Base-by-base conservation (phyloP, 192 early-diverging fungal genomes). In the Borealophlyctis nickersoniae region DNA sequence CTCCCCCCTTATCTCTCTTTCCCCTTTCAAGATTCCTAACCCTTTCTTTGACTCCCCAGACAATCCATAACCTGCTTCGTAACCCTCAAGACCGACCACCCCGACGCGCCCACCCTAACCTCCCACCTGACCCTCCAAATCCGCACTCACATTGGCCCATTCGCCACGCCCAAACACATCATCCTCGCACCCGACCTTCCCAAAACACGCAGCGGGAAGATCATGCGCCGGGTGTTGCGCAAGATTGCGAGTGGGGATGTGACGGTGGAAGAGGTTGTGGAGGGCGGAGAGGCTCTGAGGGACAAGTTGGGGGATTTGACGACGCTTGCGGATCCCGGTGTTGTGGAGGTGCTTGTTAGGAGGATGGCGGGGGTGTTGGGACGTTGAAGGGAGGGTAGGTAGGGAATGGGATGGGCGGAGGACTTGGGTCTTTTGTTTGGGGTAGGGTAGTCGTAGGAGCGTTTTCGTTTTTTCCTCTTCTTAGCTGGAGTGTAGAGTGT, bases 171-270 rank as follows among this genome's bases (percentile, higher is more conserved):
- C 27, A 93, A 92, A 75, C 76, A 80, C 36, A 86, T 98, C 31
- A 85, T 95, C 58, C 66, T 96, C 60, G 88, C 91, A 3, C 79
- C 79, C 24, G 94, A 94, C 74, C 79, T 97, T 60, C 94, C 95
- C 70, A 96, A 98, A 83, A 98, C 95, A 27, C 85, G 94, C 28
- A 89, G 87, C 33, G 95, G 95, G 54, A 98, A 98, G 81, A 92
- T 98, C 71, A 95, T 98, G 89, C 84, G 95, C 48, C 85, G 95
- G 51, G 88, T 98, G 60, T 78, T 98, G 77, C 80, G 94, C 71
- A 96, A 98, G 87, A 86, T 94, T 52, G 90, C 95, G 58, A 91
- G 81, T 34, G 83, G 84, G 61, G 92, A 98, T 64, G 73, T 86
- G n/a, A 56, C 55, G 0, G 26, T 70, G 24, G 72, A 52, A 26